phyloP scores from a whole-genome alignment of 1,139 yeast species.

The Candida tetrigidarum region DNA sequence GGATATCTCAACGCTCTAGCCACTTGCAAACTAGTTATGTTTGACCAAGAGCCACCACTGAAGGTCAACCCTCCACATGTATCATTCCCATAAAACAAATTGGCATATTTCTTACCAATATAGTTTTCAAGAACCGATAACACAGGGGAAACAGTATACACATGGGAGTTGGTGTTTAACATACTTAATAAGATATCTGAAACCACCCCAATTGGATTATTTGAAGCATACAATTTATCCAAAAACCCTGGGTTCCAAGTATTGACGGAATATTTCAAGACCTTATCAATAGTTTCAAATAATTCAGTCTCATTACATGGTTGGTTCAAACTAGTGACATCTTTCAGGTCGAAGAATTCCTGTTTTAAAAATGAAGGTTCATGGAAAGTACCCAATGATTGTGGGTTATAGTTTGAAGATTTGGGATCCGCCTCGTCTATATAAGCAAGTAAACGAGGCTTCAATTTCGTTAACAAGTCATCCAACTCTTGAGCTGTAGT shows the following conservation, averaged over 20 bases:
- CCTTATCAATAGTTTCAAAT: conserved; percentile 54
- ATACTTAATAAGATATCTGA: conserved; percentile 72
- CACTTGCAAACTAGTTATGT: conserved; percentile 77
- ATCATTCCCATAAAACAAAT: conserved; percentile 52
- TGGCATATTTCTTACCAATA: conserved; percentile 71
- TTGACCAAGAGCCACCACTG: conserved; percentile 90
- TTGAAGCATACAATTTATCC: conserved; percentile 84
- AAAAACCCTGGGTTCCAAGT: conserved; percentile 90
- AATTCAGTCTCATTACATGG: conserved; percentile 34
- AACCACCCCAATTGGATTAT: conserved; percentile 82
- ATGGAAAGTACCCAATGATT: conserved; percentile 44
- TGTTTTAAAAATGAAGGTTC: conserved; percentile 38
- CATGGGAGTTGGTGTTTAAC: conserved; percentile 84
- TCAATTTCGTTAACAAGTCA: conserved; percentile 32
- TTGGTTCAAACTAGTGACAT: conserved; percentile 14
- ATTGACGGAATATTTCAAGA: conserved; percentile 71
- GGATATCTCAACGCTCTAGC: conserved; percentile 74
- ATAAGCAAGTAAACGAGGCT: conserved; percentile 42
- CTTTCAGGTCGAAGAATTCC: conserved; percentile 25
- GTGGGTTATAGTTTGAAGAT: conserved; percentile 27
- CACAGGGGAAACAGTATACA: conserved; percentile 85
- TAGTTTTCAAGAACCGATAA: conserved; percentile 74
- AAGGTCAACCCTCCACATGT: conserved; percentile 83
- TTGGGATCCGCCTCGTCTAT: conserved; percentile 39
- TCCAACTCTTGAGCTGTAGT: conserved; percentile 45